Evolutionary conservation across 768 basidiomycete species (phyloP).

Genomic region (Chlorophyllum brunneum): DNA sequence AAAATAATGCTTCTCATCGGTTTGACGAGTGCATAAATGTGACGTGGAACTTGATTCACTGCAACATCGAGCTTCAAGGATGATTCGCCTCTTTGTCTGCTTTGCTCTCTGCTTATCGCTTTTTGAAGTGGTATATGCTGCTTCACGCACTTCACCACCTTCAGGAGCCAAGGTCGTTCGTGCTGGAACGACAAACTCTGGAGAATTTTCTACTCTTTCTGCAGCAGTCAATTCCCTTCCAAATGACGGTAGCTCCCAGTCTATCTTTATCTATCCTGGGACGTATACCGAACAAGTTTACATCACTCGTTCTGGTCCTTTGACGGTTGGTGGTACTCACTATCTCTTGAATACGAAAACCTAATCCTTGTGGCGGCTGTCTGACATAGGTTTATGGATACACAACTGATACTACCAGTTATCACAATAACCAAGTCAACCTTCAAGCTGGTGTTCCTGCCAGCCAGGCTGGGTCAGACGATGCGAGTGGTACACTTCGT

Average conservation of each 20-base stretch:
- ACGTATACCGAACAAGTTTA: conserved; percentile 42
- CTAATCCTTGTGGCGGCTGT: not conserved
- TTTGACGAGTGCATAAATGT: not conserved
- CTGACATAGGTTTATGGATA: conserved; percentile 37
- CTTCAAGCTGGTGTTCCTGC: conserved; percentile 34
- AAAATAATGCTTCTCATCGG: not conserved
- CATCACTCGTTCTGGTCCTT: conserved; percentile 41
- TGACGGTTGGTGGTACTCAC: conserved; percentile 27
- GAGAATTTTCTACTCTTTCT: conserved; percentile 35
- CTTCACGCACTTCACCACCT: conserved; percentile 38
- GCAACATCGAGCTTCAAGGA: not conserved
- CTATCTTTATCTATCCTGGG: conserved; percentile 46
- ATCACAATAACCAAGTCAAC: conserved; percentile 35
- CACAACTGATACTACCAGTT: conserved; percentile 35
- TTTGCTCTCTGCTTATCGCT: not conserved
- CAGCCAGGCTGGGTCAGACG: conserved; percentile 37
- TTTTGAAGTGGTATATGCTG: conserved; percentile 19
- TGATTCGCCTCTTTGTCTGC: not conserved
- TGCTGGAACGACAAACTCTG: conserved; percentile 32
- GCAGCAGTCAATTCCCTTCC: conserved; percentile 40
- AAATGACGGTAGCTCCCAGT: conserved; percentile 31
- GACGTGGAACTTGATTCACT: not conserved
- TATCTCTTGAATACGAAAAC: not conserved
- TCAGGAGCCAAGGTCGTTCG: conserved; percentile 39
- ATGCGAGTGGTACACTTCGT: conserved; percentile 45